phyloP scores from a whole-genome alignment of 805 yeast genomes.

The Candida andamanensis region DNA sequence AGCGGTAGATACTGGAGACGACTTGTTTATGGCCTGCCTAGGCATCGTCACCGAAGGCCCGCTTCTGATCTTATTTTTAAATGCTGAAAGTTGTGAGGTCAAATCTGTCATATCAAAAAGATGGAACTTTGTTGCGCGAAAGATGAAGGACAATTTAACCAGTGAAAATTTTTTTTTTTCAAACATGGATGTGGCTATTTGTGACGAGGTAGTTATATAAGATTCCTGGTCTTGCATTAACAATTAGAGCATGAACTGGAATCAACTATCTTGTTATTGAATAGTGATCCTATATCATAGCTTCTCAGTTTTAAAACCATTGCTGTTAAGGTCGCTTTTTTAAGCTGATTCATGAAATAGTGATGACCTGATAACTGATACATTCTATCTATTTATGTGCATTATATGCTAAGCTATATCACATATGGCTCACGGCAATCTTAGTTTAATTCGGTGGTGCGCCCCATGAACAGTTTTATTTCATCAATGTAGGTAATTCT shows the following conservation, averaged over 20 bases:
- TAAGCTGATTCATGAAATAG: conserved; percentile 83
- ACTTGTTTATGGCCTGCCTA: conserved; percentile 16
- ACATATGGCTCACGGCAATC: no score
- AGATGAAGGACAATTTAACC: neutral
- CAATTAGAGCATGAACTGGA: conserved; percentile 8
- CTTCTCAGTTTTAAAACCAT: conserved; percentile 88
- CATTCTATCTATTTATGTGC: conserved; percentile 36
- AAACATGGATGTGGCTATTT: conserved; percentile 5
- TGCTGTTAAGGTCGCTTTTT: conserved; percentile 89
- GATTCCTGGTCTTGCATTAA: no score
- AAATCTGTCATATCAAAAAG: conserved; percentile 27
- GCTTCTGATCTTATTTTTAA: conserved; percentile 39
- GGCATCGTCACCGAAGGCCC: conserved; percentile 40
- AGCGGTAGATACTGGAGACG: conserved; percentile 5
- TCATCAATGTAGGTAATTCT: conserved; percentile 26
- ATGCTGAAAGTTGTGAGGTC: conserved; percentile 42
- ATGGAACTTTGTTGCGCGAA: neutral
- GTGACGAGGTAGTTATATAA: no score
- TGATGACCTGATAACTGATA: conserved; percentile 91
- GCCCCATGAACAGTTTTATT: no score
- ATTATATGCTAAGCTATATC: no score
- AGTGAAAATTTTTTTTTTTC: conserved; percentile 2
- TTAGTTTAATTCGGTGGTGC: no score
- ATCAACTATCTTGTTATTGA: conserved; percentile 1
- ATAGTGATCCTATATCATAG: conserved; percentile 10